Base-by-base conservation (phyloP, 768 basidiomycete species). In the Boletus eberwhitei region DNA sequence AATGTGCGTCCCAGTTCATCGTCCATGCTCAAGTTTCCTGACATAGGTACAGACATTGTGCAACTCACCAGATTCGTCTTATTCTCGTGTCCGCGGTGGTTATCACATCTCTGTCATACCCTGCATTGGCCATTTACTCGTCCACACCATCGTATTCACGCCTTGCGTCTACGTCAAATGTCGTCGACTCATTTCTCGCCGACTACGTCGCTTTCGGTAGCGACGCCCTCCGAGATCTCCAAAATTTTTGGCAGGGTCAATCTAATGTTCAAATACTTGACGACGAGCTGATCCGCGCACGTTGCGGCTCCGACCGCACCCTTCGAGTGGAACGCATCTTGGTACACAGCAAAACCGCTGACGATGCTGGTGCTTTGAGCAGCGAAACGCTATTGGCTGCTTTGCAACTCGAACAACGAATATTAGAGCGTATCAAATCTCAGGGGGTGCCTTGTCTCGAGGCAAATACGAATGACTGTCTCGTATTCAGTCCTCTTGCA, bases 101-200 rank as follows among this genome's bases (percentile, higher is more conserved):
- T 59, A 93, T 94, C 66, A 88, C 91, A 52, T 88, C 88, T 17
- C 82, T 95, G 52, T 89, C 93, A 65, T 93, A 92, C 61, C 93
- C 93, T n/a, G 93, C 93, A 19, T 80, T 95, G 48, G 84, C 89
- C 47, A 79, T 90, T 53, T 93, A 93, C 68, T 85, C 85, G 22
- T 86, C 88, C 2, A 85, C 89, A 1, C 81, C 84, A 54, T 81
- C 83, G 0, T 81, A 82, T 69, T 87, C 77, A 48, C 70, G 64
- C 46, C 78, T 77, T 61, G 83, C 78, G 57, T 79, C 75, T 71
- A 71, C 79, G 17, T 75, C 78, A 29, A 76, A 75, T 45, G 78
- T 88, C n/a, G 77, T 90, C 52, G 81, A 86, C 62, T 77, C 81
- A 26, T 80, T 89, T 60, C 74, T 80, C 31, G 77, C 81, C 2